Conservation (phyloP, 176 grass and related monocot species). For the Ananas comosus region DNA sequence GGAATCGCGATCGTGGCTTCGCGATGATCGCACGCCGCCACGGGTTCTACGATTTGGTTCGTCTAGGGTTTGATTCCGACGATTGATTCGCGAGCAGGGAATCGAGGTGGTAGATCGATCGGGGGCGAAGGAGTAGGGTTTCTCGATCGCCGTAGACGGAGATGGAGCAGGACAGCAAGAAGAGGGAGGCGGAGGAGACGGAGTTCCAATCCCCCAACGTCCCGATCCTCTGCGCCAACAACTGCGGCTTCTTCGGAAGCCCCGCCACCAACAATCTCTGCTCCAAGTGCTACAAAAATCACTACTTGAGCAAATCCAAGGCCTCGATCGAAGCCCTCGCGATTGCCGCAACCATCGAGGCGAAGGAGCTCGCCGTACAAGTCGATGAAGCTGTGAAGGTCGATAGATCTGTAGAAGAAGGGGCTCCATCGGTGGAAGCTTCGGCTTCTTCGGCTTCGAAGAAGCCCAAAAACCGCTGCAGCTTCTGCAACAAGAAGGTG, state of each 20-base stretch:
- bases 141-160: neutral
- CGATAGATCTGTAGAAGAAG: neutral
- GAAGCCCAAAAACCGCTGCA: conserved; percentile 14
- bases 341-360: neutral
- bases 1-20: neutral
- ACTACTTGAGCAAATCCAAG: conserved; percentile 25
- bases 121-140: neutral
- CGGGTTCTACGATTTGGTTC: neutral
- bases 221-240: conserved; percentile 44
- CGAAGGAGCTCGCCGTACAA: conserved; percentile 8
- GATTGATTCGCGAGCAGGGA: conserved; percentile 3
- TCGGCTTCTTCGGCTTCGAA: neutral
- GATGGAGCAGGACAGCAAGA: conserved; percentile 42
- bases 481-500: conserved; percentile 35
- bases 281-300: conserved; percentile 49
- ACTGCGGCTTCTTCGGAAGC: conserved; percentile 65
- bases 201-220: neutral
- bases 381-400: neutral
- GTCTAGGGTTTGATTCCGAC: neutral
- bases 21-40: neutral
- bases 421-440: conserved; percentile 1
- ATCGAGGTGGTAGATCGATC: neutral
- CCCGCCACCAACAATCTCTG: conserved; percentile 42
- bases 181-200: conserved; percentile 10
- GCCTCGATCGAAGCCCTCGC: conserved; percentile 18